A percentile compares a stretch with the other conserved stretches of the same genome.
These are phyloP conservation scores for Aspergillus tanneri DNA, from an alignment of 2,329 filamentous ascomycete genomes.

Conservation along the genomic window DNA sequence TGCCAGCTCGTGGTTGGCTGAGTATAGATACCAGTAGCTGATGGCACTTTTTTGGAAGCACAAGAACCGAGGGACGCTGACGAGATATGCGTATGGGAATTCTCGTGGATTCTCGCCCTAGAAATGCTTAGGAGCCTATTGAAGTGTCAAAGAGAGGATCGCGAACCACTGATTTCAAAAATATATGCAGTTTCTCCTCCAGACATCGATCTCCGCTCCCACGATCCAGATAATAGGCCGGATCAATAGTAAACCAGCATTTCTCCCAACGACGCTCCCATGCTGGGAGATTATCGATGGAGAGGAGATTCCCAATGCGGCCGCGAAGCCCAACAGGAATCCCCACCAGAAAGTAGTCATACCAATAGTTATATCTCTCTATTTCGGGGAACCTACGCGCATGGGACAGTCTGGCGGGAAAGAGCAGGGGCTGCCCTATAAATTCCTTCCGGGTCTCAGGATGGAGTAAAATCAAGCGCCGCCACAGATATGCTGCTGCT, in stretches of 20 bases:
- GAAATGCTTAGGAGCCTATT: neutral
- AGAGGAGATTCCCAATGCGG: slow-evolving; percentile 13
- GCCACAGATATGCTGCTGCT: neutral
- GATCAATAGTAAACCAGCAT: slow-evolving; percentile 11
- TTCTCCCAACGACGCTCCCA: neutral
- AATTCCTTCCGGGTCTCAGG: neutral
- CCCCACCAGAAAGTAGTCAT: slow-evolving; percentile 18
- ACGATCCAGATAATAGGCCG: slow-evolving; percentile 3
- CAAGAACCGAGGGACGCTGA: slow-evolving; percentile 13
- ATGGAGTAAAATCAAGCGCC: neutral
- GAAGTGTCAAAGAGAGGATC: neutral
- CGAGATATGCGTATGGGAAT: slow-evolving; percentile 11
- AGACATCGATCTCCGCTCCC: slow-evolving; percentile 4
- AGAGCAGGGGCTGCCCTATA: slow-evolving; percentile 11
- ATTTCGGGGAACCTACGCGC: slow-evolving; percentile 11
- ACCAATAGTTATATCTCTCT: slow-evolving; percentile 15
- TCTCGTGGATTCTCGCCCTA: slow-evolving; percentile 12
- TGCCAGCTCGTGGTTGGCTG: slow-evolving; percentile 2
- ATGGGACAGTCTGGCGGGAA: slow-evolving; percentile 14
- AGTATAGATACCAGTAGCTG: slow-evolving; percentile 12
- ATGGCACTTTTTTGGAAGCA: slow-evolving; percentile 10
- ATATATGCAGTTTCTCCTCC: slow-evolving; percentile 9
- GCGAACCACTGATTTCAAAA: slow-evolving; percentile 10
- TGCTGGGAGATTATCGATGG: slow-evolving; percentile 10
- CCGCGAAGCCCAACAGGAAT: slow-evolving; percentile 18